phyloP scores from a whole-genome alignment of 164 flowering plant genomes.

The Platanus orientalis region DNA sequence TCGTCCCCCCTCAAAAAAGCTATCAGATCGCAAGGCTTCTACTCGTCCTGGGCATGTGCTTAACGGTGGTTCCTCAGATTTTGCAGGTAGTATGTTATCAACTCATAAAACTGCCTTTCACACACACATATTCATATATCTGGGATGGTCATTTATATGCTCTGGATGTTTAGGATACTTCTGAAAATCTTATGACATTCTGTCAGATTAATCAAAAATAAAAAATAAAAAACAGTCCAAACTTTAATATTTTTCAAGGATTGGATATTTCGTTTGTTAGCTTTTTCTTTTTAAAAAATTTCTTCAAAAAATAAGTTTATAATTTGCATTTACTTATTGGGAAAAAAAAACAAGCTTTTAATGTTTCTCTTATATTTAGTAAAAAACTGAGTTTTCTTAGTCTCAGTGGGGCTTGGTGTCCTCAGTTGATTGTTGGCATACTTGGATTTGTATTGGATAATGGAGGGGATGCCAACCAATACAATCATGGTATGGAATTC shows the following conservation, averaged over 20 bases:
- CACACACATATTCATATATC: not conserved
- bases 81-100: slow-evolving; percentile 40
- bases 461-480: not conserved
- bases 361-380: no score
- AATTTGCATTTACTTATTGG: no score
- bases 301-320: no score
- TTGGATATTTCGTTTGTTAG: no score
- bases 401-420: no score
- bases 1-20: slow-evolving; percentile 67
- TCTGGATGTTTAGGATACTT: no score
- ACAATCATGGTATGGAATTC: no score
- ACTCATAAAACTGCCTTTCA: not conserved
- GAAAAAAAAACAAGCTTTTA: no score
- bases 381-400: no score
- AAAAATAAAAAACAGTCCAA: not conserved
- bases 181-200: not conserved
- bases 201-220: not conserved
- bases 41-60: slow-evolving; percentile 41
- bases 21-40: slow-evolving; percentile 55
- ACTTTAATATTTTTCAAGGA: not conserved
- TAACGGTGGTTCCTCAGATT: slow-evolving; percentile 46
- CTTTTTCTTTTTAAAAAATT: no score
- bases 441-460: no score
- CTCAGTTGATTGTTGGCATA: no score
- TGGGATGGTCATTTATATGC: not conserved